phyloP scores from a whole-genome alignment of 2,329 filamentous ascomycete species.

The Venturia carpophila region DNA sequence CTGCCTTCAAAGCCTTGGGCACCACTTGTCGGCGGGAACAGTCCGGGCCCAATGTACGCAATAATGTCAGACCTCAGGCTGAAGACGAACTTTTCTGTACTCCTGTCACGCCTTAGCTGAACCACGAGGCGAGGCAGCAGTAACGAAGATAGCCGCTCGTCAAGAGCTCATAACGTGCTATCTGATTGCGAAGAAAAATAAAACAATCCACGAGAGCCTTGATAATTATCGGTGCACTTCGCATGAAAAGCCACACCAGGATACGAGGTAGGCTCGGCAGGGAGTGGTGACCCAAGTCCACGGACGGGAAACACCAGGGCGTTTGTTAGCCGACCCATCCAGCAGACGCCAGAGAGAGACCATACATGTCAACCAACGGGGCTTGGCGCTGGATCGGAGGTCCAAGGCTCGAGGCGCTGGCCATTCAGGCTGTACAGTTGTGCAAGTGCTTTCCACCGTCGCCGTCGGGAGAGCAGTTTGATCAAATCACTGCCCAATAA shows the following conservation, averaged over 20 bases:
- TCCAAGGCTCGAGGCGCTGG: neutral
- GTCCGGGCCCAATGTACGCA: too few relatives aligned
- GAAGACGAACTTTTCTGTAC: neutral
- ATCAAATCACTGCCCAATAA: slow-evolving; percentile 4
- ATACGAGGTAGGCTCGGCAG: neutral
- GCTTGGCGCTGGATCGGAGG: too few relatives aligned
- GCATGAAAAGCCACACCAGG: neutral
- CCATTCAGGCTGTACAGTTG: neutral
- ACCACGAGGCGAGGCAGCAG: slow-evolving; percentile 1
- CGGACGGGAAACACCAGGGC: slow-evolving; percentile 4
- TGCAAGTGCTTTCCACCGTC: neutral
- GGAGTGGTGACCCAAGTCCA: neutral
- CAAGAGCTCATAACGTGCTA: neutral
- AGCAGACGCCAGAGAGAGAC: neutral
- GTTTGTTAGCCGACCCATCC: neutral
- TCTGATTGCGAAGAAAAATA: neutral
- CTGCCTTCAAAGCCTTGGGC: neutral
- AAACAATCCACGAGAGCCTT: neutral
- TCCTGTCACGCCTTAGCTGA: too few relatives aligned
- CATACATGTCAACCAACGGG: too few relatives aligned
- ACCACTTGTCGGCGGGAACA: too few relatives aligned
- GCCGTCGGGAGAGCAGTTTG: neutral
- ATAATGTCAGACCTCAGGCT: too few relatives aligned
- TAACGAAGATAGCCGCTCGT: neutral
- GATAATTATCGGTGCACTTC: neutral